Base-by-base conservation (phyloP, 1,139 yeast species). In the Hansenula lynferdii region DNA sequence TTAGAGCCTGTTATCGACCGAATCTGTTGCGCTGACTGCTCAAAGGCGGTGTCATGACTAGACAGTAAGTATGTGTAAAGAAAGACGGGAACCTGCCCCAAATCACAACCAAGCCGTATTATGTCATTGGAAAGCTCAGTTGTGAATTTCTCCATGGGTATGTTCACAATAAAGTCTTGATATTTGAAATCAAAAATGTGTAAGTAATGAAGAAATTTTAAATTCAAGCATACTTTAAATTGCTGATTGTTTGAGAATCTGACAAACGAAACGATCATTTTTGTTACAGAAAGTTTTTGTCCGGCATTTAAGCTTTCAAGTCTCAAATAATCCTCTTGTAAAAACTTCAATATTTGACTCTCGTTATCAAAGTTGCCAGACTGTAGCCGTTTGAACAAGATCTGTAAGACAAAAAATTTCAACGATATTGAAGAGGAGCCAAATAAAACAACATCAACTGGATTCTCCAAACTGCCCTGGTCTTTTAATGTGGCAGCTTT, bases 121-220 rank as follows among this genome's bases (percentile, higher is more conserved):
- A 34, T 17, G 26, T 44, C 28, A 16, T 23, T 22, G 4, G 5
- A 40, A 16, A 45, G n/a, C 11, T 40, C 42, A 1, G 22, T n/a
- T 4, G 42, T 25, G 21, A 45, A 47, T 7, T 39, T 16, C 6
- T 41, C 42, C 12, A 15, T 31, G 1, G 37, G 31, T 31, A 43
- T 34, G 30, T 48, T 53, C 4, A 46, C 26, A 15, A 51, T 45
- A 29, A 38, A 53, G 4, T 40, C 38, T 3, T 41, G 39, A 29
- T 51, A 45, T 8, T 36, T 34, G 8, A 50, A 12, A 5, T 40
- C 44, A 37, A 48, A 50, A 12, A 21, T 22, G 3, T 34, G 28
- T 7, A 51, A 21, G 15, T 43, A 42, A n/a, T 45, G 42, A 2
- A 53, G 31, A 21, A 51, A 51, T 26, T 51, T 50, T 26, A 53